These are phyloP conservation scores for Populus hybrid DNA, from an alignment of 441 rosid genomes.

Conservation along the genomic window DNA sequence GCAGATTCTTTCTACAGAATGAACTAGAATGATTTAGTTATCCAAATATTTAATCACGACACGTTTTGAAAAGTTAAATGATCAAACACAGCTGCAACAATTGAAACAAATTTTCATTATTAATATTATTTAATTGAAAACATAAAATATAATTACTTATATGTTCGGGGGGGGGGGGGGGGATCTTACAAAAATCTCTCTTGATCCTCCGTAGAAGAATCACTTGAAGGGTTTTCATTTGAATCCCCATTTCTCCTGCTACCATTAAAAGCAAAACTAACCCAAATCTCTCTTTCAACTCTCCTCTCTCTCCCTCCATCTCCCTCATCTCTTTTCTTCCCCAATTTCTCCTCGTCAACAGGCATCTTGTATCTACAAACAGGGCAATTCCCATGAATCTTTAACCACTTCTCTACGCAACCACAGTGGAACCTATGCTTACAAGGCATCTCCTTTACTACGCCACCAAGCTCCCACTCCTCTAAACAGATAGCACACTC, in stretches of 20 bases:
- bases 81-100: background rate
- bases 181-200: background rate
- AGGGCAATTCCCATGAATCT: constrained; percentile 78
- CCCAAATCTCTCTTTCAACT: constrained; percentile 37
- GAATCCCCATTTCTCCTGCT: constrained; percentile 34
- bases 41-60: background rate
- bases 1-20: background rate
- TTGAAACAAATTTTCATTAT: background rate
- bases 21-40: background rate
- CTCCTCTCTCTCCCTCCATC: constrained; percentile 14
- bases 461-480: constrained; percentile 49
- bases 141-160: background rate
- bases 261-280: constrained; percentile 33
- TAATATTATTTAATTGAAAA: background rate
- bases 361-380: constrained; percentile 84
- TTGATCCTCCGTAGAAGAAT: constrained; percentile 28
- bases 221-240: constrained; percentile 23
- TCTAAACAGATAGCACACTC: constrained; percentile 78
- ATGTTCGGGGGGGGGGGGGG: background rate
- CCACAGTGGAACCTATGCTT: constrained; percentile 66
- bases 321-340: constrained; percentile 30
- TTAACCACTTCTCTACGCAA: constrained; percentile 80
- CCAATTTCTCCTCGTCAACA: constrained; percentile 45
- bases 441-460: constrained; percentile 84
- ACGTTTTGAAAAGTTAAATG: background rate